Evolutionary conservation across 2,329 filamentous ascomycete species (phyloP).

Genomic region (Leptographium wingfieldii): DNA sequence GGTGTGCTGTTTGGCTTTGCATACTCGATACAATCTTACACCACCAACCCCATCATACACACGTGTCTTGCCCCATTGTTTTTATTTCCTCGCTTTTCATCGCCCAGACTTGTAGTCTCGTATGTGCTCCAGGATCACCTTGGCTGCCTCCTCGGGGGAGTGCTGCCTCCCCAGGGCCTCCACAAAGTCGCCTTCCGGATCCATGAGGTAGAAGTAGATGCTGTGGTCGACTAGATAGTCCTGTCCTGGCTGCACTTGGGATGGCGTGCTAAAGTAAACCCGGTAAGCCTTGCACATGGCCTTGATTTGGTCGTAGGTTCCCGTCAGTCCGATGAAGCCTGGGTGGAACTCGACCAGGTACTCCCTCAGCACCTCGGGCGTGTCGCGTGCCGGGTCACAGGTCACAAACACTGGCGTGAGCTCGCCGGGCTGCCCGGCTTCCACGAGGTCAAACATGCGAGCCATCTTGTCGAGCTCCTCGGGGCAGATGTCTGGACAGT

Average conservation of each 20-base stretch:
- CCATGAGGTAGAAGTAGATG: conserved; percentile 99
- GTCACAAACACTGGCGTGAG: conserved; percentile 83
- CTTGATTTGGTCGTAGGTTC: conserved; percentile 89
- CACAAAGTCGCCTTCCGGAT: conserved; percentile 95
- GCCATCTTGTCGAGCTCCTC: conserved; percentile 99
- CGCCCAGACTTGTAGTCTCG: conserved; percentile 37
- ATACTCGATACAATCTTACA: not conserved
- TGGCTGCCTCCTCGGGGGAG: conserved; percentile 73
- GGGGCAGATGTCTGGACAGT: conserved; percentile 97
- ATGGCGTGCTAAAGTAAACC: conserved; percentile 92
- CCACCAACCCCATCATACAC: not conserved
- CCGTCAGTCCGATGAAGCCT: conserved; percentile 76
- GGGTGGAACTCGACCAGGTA: conserved; percentile 90
- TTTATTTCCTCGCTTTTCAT: not conserved
- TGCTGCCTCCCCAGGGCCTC: conserved; percentile 93
- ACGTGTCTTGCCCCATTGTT: not conserved
- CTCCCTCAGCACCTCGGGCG: conserved; percentile 66
- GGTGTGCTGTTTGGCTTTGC: too few relatives aligned
- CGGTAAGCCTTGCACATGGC: conserved; percentile 88
- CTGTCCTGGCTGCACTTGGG: conserved; percentile 77
- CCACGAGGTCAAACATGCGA: conserved; percentile 70
- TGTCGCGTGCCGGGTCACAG: conserved; percentile 88
- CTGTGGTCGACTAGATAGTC: conserved; percentile 98
- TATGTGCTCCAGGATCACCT: conserved; percentile 76
- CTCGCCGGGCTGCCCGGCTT: conserved; percentile 34